Percentiles rank a stretch among this genome's conserved stretches.
phyloP scores from a whole-genome alignment of 2,329 filamentous ascomycete genomes.

The Trichophyton benhamiae region DNA sequence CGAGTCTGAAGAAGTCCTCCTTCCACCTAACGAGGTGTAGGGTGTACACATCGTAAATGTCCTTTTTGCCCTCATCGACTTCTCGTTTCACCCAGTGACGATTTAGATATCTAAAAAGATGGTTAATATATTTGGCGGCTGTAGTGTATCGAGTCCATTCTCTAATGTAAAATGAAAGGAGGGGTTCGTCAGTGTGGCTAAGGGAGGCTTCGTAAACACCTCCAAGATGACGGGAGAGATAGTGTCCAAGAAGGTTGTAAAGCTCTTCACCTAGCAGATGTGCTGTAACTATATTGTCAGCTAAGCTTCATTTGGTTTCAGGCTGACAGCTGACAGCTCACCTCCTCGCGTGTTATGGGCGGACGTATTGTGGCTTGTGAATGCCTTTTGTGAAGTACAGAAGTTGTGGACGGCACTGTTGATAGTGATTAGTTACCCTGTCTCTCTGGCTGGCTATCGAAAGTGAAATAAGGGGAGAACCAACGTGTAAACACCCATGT shows the following conservation, averaged over 20 bases:
- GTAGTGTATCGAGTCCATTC: conserved; percentile 95
- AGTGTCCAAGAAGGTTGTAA: conserved; percentile 80
- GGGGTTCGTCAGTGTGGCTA: conserved; percentile 74
- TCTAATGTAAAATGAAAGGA: conserved; percentile 85
- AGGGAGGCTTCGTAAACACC: conserved; percentile 59
- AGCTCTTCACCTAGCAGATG: conserved; percentile 92
- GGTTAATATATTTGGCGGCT: conserved; percentile 93
- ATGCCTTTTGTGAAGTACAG: conserved; percentile 92
- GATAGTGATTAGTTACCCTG: conserved; percentile 11
- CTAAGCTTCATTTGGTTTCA: not conserved
- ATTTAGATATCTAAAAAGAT: conserved; percentile 91
- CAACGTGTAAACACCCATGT: conserved; percentile 94
- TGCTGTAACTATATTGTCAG: conserved; percentile 40
- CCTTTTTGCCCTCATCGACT: conserved; percentile 97
- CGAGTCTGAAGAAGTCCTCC: conserved; percentile 71
- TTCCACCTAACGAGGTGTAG: conserved; percentile 94
- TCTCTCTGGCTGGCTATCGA: not conserved
- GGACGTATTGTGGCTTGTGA: conserved; percentile 42
- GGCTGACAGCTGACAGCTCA: conserved; percentile 26
- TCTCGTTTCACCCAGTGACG: conserved; percentile 98
- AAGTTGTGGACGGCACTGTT: conserved; percentile 87
- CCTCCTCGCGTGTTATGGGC: conserved; percentile 58
- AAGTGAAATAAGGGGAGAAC: conserved; percentile 17
- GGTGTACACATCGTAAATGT: conserved; percentile 96
- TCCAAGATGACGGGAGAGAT: conserved; percentile 67